Conservation (phyloP, 306 rosid species). For the Castanospermum australe region DNA sequence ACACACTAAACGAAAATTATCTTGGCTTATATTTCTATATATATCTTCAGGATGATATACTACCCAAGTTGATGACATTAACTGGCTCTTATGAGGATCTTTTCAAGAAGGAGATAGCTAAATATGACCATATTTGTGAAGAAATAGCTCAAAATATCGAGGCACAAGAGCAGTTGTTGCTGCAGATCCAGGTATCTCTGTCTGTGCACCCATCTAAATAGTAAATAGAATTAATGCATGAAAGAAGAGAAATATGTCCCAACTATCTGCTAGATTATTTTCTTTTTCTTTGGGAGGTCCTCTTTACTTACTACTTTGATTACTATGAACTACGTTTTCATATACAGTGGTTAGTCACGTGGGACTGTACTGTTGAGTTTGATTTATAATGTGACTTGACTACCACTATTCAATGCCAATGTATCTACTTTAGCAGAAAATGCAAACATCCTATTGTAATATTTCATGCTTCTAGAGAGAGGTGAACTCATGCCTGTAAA, state of each 20-base stretch:
- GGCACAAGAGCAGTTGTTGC: constrained; percentile 88
- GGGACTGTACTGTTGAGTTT: neutral
- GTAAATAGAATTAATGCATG: neutral
- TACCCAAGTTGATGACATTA: constrained; percentile 97
- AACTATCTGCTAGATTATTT: neutral
- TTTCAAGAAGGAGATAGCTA: constrained; percentile 88
- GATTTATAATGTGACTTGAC: neutral
- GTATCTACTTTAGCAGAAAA: constrained; percentile 7
- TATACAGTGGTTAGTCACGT: constrained; percentile 7
- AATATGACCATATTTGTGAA: constrained; percentile 83
- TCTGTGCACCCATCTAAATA: neutral
- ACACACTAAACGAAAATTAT: neutral
- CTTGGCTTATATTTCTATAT: constrained; percentile 31
- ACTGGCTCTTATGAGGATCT: constrained; percentile 98
- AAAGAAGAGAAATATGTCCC: constrained; percentile 21
- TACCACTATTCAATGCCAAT: neutral
- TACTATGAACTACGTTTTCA: neutral
- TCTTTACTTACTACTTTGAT: neutral
- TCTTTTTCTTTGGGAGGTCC: neutral
- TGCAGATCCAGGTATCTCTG: constrained; percentile 82
- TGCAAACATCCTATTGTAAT: neutral
- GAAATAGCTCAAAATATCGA: constrained; percentile 90
- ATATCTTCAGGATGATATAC: constrained; percentile 87
- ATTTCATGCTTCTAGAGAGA: neutral
- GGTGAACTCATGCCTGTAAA: neutral